phyloP scores from a whole-genome alignment of 2,329 filamentous ascomycete genomes.

The Dactylellina sp. region DNA sequence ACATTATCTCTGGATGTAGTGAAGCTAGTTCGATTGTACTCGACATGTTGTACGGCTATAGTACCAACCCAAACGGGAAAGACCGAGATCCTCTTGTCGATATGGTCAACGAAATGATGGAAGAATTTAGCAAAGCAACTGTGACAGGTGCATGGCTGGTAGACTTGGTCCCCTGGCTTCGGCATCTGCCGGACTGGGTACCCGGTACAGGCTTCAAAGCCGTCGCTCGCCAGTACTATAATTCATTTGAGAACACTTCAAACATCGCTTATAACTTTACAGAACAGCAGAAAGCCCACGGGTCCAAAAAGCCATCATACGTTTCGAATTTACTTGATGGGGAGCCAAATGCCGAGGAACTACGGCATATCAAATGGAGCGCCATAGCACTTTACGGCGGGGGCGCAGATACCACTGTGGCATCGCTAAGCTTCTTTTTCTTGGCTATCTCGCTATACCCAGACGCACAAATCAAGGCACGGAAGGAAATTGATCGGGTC shows the following conservation, averaged over 20 bases:
- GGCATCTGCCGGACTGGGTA: slow-evolving; percentile 61
- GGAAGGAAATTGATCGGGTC: slow-evolving; percentile 71
- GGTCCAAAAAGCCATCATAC: slow-evolving; percentile 62
- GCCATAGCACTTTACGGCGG: slow-evolving; percentile 66
- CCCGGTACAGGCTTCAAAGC: slow-evolving; percentile 58
- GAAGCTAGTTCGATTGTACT: slow-evolving; percentile 65
- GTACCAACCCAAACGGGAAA: slow-evolving; percentile 61
- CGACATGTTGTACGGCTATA: slow-evolving; percentile 64
- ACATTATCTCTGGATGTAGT: slow-evolving; percentile 63
- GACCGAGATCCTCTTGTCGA: slow-evolving; percentile 61
- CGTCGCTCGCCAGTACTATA: slow-evolving; percentile 53
- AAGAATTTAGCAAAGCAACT: slow-evolving; percentile 62
- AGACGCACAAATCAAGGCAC: slow-evolving; percentile 68
- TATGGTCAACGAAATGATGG: slow-evolving; percentile 61
- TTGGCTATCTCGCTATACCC: slow-evolving; percentile 68
- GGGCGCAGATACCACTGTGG: slow-evolving; percentile 65
- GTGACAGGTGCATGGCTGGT: slow-evolving; percentile 63
- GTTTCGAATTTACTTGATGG: slow-evolving; percentile 66
- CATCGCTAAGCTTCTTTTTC: slow-evolving; percentile 62
- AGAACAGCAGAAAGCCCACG: slow-evolving; percentile 62
- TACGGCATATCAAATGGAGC: slow-evolving; percentile 64
- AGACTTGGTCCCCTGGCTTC: slow-evolving; percentile 62
- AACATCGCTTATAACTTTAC: slow-evolving; percentile 62
- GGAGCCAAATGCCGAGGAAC: slow-evolving; percentile 63
- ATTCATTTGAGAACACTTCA: slow-evolving; percentile 14